Base-by-base conservation (phyloP, 176 grass and related monocot species). In the Rhynchospora breviuscula region DNA sequence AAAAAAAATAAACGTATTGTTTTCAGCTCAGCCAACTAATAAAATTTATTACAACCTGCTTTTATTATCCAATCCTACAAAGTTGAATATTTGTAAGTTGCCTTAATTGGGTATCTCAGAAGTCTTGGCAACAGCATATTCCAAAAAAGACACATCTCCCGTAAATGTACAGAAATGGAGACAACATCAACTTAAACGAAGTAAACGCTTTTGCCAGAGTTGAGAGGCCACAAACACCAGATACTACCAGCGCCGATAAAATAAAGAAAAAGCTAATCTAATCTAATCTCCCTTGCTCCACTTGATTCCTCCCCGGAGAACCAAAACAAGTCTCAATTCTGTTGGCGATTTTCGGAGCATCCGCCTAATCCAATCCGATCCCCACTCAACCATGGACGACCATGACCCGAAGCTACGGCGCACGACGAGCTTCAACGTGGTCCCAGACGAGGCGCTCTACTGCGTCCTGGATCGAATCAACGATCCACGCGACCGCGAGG, bases 361-460 rank as follows among this genome's bases (percentile, higher is more conserved):
- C 49, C 25, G 14, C 18, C 51, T 54, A n/a, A 26, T 31, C 73
- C 12, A 67, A 79, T 19, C 85, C 79, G 56, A 89, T 40, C 35
- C 35, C 88, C 1, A 29, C 26, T 29, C 26, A 82, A 78, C 86
- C 68, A 91, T 91, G 92, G 87, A 89, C 8, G 89, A 89, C 71
- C 86, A 87, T 87, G 86, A 21, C 67, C 86, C 88, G 58, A 82
- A 71, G 25, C 74, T 90, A 17, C 82, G 66, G 73, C 87, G 83
- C 57, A 71, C 61, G 82, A 76, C 85, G 19, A 87, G 89, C 73
- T 46, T 89, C 44, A 82, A 31, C n/a, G 83, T 74, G 7, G 71
- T 92, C 6, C 88, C 90, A 19, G 93, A 95, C 65, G 93, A 88
- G 88, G 87, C 85, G 84, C 90, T 95, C 71, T 87, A 92, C 82